These are phyloP conservation scores for Populus nigra DNA, from an alignment of 345 rosid species.

Conservation along the genomic window DNA sequence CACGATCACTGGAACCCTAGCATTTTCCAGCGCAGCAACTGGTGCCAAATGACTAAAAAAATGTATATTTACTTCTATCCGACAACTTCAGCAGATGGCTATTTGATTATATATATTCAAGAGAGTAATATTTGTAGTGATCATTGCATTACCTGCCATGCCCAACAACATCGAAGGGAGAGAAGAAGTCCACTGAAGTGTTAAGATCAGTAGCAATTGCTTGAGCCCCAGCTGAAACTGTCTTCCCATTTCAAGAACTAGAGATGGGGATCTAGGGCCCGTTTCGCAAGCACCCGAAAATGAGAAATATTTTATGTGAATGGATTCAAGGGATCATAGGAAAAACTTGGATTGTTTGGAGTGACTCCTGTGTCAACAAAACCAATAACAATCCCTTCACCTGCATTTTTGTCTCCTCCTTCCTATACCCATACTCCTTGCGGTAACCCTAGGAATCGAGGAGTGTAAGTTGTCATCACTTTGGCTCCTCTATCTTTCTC, in stretches of 20 bases:
- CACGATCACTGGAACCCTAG: constrained; percentile 66
- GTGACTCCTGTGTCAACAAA: constrained; percentile 77
- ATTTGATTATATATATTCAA: background rate
- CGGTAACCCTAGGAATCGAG: constrained; percentile 63
- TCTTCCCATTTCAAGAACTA: constrained; percentile 73
- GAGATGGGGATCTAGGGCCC: constrained; percentile 57
- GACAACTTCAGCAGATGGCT: background rate
- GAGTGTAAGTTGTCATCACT: constrained; percentile 80
- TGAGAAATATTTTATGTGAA: constrained; percentile 41
- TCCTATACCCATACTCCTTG: constrained; percentile 46
- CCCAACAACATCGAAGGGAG: constrained; percentile 76
- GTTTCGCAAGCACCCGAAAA: constrained; percentile 66
- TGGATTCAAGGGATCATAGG: constrained; percentile 36
- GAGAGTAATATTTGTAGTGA: background rate
- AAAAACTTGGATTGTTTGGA: constrained; percentile 77
- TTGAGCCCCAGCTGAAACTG: constrained; percentile 75
- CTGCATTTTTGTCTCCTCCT: constrained; percentile 47
- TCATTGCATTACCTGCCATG: constrained; percentile 64
- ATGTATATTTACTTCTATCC: background rate
- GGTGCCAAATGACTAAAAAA: constrained; percentile 77
- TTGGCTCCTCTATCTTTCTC: constrained; percentile 85
- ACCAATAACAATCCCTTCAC: constrained; percentile 73
- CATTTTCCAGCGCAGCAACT: constrained; percentile 77
- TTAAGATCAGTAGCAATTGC: constrained; percentile 46
- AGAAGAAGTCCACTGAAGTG: constrained; percentile 64